Conservation (phyloP, 768 basidiomycete genomes). For the Suillus brevipes region DNA sequence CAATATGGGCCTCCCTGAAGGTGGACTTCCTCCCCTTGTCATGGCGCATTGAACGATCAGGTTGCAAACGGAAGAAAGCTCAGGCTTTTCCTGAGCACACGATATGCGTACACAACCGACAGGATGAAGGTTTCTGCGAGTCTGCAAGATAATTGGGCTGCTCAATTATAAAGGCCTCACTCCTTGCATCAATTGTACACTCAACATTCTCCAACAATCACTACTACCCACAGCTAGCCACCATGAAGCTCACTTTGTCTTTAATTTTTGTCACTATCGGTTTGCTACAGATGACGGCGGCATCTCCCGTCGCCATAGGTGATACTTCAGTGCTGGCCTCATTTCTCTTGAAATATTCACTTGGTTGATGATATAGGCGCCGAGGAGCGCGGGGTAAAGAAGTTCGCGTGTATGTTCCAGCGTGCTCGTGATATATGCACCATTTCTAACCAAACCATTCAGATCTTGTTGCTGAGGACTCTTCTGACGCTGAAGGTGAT, state of each 20-base stretch:
- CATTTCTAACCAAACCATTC: too few species aligned
- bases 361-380: neutral
- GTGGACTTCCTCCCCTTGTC: neutral
- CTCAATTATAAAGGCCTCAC: neutral
- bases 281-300: neutral
- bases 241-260: neutral
- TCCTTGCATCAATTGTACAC: neutral
- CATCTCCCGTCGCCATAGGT: neutral
- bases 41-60: neutral
- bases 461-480: too few species aligned
- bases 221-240: neutral
- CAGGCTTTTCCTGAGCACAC: neutral
- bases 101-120: neutral
- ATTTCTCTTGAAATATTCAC: neutral
- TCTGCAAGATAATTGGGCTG: neutral
- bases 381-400: too few species aligned
- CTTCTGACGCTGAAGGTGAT: too few species aligned
- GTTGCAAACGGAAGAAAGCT: neutral
- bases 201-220: neutral
- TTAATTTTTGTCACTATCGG: neutral
- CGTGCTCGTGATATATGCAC: too few species aligned
- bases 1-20: neutral
- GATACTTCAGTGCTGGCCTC: neutral
- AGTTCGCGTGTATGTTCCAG: too few species aligned
- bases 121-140: neutral